Evolutionary conservation across 2,329 filamentous ascomycete species (phyloP).

Genomic region (Alternaria ethzedia): DNA sequence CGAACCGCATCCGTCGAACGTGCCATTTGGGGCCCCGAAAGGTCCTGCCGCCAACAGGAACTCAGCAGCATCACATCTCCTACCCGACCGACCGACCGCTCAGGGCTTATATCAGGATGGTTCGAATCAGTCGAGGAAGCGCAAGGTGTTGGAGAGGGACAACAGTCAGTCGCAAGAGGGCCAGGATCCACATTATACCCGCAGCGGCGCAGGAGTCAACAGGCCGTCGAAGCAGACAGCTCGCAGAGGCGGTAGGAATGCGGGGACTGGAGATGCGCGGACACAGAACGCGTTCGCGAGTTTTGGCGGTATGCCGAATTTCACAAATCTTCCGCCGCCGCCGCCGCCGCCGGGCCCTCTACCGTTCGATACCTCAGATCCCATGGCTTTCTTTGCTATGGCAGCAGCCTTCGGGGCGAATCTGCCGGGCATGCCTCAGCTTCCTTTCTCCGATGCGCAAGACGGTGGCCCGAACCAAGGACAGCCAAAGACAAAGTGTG

Average conservation of each 20-base stretch:
- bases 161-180: conserved; percentile 51
- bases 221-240: conserved; percentile 64
- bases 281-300: conserved; percentile 12
- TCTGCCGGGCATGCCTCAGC: conserved; percentile 49
- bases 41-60: conserved; percentile 27
- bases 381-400: conserved; percentile 68
- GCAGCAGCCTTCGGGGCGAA: conserved; percentile 56
- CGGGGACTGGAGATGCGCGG: conserved; percentile 8
- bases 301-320: conserved; percentile 19
- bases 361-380: conserved; percentile 64
- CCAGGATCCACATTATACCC: conserved; percentile 49
- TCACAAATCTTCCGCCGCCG: conserved; percentile 49
- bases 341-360: conserved; percentile 55
- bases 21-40: conserved; percentile 30
- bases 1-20: conserved; percentile 21
- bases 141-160: conserved; percentile 62
- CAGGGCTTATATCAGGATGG: conserved; percentile 12
- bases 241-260: conserved; percentile 51
- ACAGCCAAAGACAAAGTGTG: conserved; percentile 61
- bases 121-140: conserved; percentile 57
- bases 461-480: conserved; percentile 14
- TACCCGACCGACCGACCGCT: conserved; percentile 18
- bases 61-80: conserved; percentile 13
- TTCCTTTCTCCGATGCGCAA: conserved; percentile 45
- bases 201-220: conserved; percentile 34